Base-by-base conservation (phyloP, 202 grass and related monocot species). In the Elaeis oleifera region DNA sequence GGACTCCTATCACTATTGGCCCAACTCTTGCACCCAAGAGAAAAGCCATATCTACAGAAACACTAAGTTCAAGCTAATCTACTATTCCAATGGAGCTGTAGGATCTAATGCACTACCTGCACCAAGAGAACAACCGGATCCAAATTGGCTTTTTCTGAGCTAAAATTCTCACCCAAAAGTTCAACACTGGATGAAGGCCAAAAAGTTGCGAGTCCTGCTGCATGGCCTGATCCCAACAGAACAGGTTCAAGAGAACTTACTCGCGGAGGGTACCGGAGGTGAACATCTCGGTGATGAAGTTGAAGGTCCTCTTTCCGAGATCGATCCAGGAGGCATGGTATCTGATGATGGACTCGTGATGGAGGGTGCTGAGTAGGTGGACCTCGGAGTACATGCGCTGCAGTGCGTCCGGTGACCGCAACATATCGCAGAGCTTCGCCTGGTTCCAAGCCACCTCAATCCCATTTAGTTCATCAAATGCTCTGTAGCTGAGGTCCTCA, bases 251-350 rank as follows among this genome's bases (percentile, higher is more conserved):
- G 55, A 58, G 71, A 17, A 64, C 81, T 23, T 81, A 97, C 61
- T 90, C 72, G 32, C 88, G 78, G 15, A 97, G 87, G 18, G 92
- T 89, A 58, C 92, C 88, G 18, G 92, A 91, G 64, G 92, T 89
- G 77, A 97, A 91, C 88, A 97, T 84, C 81, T 97, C 92, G 0
- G 88, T 97, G 77, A 97, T 89, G 84, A 97, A 97, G 78, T 97
- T 97, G 77, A 97, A 88, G 61, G 68, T 86, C 23, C 82, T 66
- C 11, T 63, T 51, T 1, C 22, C 3, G 0, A 70, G 19, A 26
- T 88, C 66, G 5, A 97, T 67, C 92, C 92, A 97, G 0, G 84
- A 97, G 3, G 84, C 67, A 36, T 86, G 92, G 80, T 89, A 92
- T 36, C 31, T 23, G 76, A 97, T 92, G 68, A 97, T 79, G 54